Base-by-base conservation (phyloP, 768 basidiomycete genomes). In the Termitomyces heimii region DNA sequence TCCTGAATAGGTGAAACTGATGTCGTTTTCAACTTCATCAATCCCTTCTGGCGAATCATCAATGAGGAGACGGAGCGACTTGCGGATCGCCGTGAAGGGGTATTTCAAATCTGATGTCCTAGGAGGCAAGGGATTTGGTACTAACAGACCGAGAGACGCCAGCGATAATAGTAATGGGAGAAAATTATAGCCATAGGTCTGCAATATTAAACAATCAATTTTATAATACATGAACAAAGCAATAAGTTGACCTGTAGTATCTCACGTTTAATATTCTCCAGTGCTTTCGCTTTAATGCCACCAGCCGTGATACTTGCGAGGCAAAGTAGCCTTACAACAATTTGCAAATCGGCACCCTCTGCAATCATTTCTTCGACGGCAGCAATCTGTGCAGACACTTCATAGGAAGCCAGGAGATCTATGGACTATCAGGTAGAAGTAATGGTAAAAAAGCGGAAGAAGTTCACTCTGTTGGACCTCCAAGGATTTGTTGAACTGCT, bases 371-470 rank as follows among this genome's bases (percentile, higher is more conserved):
- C 92, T 68, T 98, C 96, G 55, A 99, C 92, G 0, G 86, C 84
- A n/a, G 74, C 73, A 43, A 97, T 78, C 69, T 98, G 97, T 4
- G 79, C 77, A 13, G 83, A 74, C 28, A 89, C 76, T 64, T 98
- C 90, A 66, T 95, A 94, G 7, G 94, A 95, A 7, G 94, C 92
- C 31, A 98, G 82, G n/a, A 99, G 78, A 70, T 98, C 95, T 98
- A 58, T 37, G 59, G 52, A 35, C 20, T 56, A 42, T 62, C 26
- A 60, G 42, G 34, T 58, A 32, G 31, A 49, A 46, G 35, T 29
- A 18, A 61, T 20, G 16, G 56, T 13, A 22, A 16, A 39, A 29
- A 26, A 37, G 9, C 20, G 9, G 24, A 14, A 29, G 6, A 34
- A 18, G 68, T 82, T 67, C 66, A 94, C 94, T 98, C 70, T 98